These are phyloP conservation scores for Yamadazyma phyllophila DNA, from an alignment of 805 yeast genomes.

Conservation along the genomic window DNA sequence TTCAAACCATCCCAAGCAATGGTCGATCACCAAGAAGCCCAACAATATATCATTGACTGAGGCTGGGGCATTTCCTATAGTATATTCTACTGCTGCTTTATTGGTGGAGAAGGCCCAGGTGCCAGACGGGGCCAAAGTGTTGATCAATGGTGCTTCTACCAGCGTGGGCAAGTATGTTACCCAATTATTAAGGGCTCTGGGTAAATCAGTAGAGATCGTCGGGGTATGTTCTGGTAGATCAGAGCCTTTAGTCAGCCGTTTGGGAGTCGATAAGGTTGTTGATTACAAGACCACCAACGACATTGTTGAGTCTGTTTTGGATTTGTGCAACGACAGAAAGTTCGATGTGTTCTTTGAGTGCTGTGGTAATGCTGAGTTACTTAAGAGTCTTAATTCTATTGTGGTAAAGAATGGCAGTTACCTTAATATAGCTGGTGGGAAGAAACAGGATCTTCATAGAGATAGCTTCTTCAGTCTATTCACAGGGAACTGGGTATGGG, in stretches of 20 bases:
- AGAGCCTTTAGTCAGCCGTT: slow-evolving; percentile 35
- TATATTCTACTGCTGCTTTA: slow-evolving; percentile 59
- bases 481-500: too few relatives aligned
- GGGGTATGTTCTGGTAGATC: slow-evolving; percentile 56
- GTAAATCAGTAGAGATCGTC: slow-evolving; percentile 49
- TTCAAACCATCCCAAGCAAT: slow-evolving; percentile 13
- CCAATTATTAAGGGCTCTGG: slow-evolving; percentile 49
- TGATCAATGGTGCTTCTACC: slow-evolving; percentile 75
- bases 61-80: slow-evolving; percentile 68
- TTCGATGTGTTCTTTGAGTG: slow-evolving; percentile 67
- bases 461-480: too few relatives aligned
- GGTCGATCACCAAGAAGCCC: slow-evolving; percentile 34
- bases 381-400: slow-evolving; percentile 38
- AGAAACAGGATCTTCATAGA: slow-evolving; percentile 17
- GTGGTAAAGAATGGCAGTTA: slow-evolving; percentile 51
- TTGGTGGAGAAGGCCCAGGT: slow-evolving; percentile 33
- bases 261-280: slow-evolving; percentile 60
- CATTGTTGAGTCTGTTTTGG: slow-evolving; percentile 30
- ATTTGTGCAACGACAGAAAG: slow-evolving; percentile 30
- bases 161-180: slow-evolving; percentile 58
- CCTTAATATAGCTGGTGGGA: slow-evolving; percentile 58
- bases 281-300: slow-evolving; percentile 52
- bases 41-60: slow-evolving; percentile 44
- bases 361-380: slow-evolving; percentile 56
- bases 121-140: slow-evolving; percentile 43